These are phyloP conservation scores for Papiliotrema flavescens DNA, from an alignment of 1,284 basidiomycete genomes.

Conservation along the genomic window DNA sequence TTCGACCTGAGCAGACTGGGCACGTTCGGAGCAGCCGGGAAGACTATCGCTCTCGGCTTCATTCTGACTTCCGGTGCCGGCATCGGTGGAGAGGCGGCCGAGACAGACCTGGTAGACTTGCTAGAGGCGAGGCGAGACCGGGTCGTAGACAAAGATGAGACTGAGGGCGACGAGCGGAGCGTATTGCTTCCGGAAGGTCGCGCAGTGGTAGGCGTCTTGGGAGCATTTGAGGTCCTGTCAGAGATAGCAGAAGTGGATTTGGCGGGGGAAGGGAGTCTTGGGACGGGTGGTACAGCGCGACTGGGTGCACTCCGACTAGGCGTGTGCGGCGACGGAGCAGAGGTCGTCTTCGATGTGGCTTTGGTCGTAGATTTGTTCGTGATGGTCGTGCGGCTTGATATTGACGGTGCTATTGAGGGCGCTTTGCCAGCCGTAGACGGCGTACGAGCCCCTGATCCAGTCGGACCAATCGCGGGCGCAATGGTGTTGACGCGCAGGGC, in stretches of 20 bases:
- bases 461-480: neutral
- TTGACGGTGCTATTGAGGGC: neutral
- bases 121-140: neutral
- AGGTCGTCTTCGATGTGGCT: neutral
- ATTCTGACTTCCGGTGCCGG: neutral
- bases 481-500: neutral
- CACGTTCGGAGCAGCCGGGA: neutral
- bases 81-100: neutral
- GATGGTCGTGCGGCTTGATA: constrained; percentile 1
- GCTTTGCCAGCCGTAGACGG: constrained; percentile 4
- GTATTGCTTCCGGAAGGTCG: neutral
- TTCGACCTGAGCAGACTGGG: neutral
- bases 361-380: neutral
- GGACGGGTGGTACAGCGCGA: neutral
- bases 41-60: neutral
- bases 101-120: neutral
- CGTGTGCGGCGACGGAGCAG: neutral
- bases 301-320: neutral
- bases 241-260: neutral
- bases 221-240: neutral
- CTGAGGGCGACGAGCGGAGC: neutral
- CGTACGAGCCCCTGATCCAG: neutral
- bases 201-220: neutral
- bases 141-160: neutral
- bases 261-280: constrained; percentile 1